Evolutionary conservation across 768 basidiomycete species (phyloP).

Genomic region (Russula dissimulans): DNA sequence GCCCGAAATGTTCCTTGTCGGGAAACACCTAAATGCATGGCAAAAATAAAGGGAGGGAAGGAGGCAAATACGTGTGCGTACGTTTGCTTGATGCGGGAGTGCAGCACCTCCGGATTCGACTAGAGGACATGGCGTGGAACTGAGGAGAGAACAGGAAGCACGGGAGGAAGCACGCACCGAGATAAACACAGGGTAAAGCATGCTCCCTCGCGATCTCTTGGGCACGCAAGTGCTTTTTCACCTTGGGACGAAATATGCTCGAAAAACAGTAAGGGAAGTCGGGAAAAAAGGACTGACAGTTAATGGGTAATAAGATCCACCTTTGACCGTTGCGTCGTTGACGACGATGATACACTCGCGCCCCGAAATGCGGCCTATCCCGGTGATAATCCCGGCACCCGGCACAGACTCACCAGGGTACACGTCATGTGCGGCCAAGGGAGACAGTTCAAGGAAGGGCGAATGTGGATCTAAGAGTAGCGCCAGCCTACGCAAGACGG

Average conservation of each 20-base stretch:
- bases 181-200: slow-evolving; percentile 81
- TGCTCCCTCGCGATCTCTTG: slow-evolving; percentile 94
- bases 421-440: slow-evolving; percentile 80
- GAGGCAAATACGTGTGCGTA: slow-evolving; percentile 18
- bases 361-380: slow-evolving; percentile 60
- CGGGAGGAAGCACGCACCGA: slow-evolving; percentile 46
- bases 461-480: slow-evolving; percentile 76
- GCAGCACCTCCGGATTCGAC: slow-evolving; percentile 95
- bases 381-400: slow-evolving; percentile 86
- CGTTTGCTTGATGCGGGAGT: slow-evolving; percentile 85
- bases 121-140: slow-evolving; percentile 23
- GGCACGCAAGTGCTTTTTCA: slow-evolving; percentile 93
- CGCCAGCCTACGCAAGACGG: slow-evolving; percentile 16
- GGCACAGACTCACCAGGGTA: slow-evolving; percentile 71
- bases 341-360: slow-evolving; percentile 81
- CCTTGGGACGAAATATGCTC: slow-evolving; percentile 30
- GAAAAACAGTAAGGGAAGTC: not conserved
- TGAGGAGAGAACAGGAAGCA: slow-evolving; percentile 1
- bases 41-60: not conserved
- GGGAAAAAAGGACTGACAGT: slow-evolving; percentile 40
- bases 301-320: slow-evolving; percentile 85
- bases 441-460: slow-evolving; percentile 83
- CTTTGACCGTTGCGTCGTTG: slow-evolving; percentile 93
- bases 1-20: slow-evolving; percentile 90
- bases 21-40: slow-evolving; percentile 57